Evolutionary conservation across 1,139 yeast species (phyloP).

Genomic region (Taphrina sp.): DNA sequence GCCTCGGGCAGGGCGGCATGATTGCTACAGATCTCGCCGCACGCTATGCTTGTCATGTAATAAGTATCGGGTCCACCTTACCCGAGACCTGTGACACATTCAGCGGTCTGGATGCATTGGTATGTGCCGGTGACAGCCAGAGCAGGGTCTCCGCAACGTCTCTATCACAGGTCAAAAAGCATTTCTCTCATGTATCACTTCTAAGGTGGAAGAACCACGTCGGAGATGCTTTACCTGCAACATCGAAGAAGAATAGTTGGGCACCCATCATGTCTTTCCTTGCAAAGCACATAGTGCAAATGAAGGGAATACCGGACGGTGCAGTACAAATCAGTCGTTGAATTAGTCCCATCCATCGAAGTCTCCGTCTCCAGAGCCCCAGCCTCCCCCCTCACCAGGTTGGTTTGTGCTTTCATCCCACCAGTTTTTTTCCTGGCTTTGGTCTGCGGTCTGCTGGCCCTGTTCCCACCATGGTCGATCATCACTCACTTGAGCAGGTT

Average conservation of each 20-base stretch:
- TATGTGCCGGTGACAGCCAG: background rate
- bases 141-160: background rate
- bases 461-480: conserved; percentile 22
- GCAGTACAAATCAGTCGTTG: background rate
- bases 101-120: background rate
- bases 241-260: background rate
- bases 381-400: background rate
- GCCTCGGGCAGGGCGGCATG: background rate
- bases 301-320: background rate
- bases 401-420: conserved; percentile 1
- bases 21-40: background rate
- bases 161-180: background rate
- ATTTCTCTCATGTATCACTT: background rate
- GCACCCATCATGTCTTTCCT: background rate
- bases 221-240: background rate
- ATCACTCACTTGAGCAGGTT: background rate
- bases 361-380: background rate
- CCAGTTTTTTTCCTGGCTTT: conserved; percentile 1
- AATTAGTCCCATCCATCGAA: background rate
- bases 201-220: background rate
- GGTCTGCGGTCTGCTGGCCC: background rate
- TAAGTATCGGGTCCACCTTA: background rate
- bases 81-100: background rate
- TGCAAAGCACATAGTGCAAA: background rate
- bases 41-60: background rate